Conservation (phyloP, 768 basidiomycete species). For the Trametes meyenii region DNA sequence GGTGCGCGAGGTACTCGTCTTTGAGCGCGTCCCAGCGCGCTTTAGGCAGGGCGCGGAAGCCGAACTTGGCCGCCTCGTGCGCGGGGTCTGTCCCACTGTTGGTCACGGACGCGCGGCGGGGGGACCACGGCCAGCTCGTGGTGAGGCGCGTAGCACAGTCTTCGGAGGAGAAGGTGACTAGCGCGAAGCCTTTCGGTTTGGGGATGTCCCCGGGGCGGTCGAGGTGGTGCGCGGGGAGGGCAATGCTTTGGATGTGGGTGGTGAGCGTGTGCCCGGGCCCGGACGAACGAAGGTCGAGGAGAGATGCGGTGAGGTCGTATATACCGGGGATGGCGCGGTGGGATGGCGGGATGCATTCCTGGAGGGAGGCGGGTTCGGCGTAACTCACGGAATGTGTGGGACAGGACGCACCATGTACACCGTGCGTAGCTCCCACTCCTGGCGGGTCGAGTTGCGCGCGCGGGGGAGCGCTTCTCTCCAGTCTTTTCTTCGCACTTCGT, state of each 20-base stretch:
- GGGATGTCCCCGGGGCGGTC: conserved; percentile 58
- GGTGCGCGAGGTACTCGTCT: conserved; percentile 70
- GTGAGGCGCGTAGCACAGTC: conserved; percentile 48
- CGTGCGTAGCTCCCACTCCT: conserved; percentile 65
- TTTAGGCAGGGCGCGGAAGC: conserved; percentile 61
- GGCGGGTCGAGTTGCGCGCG: conserved; percentile 36
- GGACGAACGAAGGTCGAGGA: not conserved
- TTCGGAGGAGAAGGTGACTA: conserved; percentile 54
- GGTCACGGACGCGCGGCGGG: not conserved
- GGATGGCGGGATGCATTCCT: conserved; percentile 73
- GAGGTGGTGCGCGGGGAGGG: conserved; percentile 63
- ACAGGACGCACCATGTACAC: conserved; percentile 63
- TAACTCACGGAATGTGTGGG: not conserved
- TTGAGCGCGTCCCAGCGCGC: conserved; percentile 63
- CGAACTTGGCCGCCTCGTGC: conserved; percentile 56
- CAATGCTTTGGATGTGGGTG: conserved; percentile 50
- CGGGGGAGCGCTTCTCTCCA: conserved; percentile 36
- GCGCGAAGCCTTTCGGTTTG: conserved; percentile 75
- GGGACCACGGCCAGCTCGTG: conserved; percentile 65
- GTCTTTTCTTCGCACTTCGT: conserved; percentile 64
- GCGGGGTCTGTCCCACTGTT: conserved; percentile 7
- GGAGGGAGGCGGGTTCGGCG: not conserved
- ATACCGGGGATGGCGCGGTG: conserved; percentile 56
- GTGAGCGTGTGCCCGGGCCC: not conserved
- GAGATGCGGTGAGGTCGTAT: conserved; percentile 42